Evolutionary conservation across 352 stramenopile genomes (phyloP).

Genomic region (Pythium rishiriense): DNA sequence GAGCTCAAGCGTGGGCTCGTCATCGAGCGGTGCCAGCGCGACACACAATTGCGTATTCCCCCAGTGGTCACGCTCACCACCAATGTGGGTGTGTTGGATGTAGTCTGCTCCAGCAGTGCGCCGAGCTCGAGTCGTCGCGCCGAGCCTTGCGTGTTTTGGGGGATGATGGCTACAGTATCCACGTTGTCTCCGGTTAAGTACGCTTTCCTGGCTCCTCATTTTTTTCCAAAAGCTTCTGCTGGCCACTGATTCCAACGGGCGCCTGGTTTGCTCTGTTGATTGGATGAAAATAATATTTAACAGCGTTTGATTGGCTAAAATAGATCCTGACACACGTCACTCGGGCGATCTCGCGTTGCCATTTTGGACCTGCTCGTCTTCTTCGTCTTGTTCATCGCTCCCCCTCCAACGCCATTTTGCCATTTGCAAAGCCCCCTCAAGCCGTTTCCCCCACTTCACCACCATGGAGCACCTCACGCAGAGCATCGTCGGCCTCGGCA

Average conservation of each 20-base stretch:
- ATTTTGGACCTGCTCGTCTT: slow-evolving; percentile 12
- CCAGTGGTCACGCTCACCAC: too few relatives aligned
- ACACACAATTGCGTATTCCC: too few relatives aligned
- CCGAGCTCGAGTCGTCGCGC: slow-evolving; percentile 55
- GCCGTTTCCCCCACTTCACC: neutral
- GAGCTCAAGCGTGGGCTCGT: slow-evolving; percentile 55
- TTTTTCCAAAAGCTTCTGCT: slow-evolving; percentile 2
- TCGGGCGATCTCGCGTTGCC: neutral
- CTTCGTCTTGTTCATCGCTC: too few relatives aligned
- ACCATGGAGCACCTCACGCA: slow-evolving; percentile 50
- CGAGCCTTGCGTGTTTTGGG: too few relatives aligned
- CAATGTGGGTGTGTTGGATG: too few relatives aligned
- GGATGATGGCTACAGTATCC: neutral
- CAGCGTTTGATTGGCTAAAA: slow-evolving; percentile 13
- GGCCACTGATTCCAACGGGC: slow-evolving; percentile 20
- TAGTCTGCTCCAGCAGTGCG: slow-evolving; percentile 56
- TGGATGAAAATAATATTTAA: slow-evolving; percentile 13
- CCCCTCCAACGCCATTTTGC: slow-evolving; percentile 14
- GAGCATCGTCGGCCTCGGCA: slow-evolving; percentile 95
- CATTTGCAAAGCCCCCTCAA: neutral
- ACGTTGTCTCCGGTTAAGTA: too few relatives aligned
- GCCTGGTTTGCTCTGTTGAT: neutral
- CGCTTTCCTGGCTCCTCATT: too few relatives aligned
- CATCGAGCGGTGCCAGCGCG: slow-evolving; percentile 54
- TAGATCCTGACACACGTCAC: neutral